phyloP scores from a whole-genome alignment of 306 rosid genomes.

The Lathyrus aphaca region DNA sequence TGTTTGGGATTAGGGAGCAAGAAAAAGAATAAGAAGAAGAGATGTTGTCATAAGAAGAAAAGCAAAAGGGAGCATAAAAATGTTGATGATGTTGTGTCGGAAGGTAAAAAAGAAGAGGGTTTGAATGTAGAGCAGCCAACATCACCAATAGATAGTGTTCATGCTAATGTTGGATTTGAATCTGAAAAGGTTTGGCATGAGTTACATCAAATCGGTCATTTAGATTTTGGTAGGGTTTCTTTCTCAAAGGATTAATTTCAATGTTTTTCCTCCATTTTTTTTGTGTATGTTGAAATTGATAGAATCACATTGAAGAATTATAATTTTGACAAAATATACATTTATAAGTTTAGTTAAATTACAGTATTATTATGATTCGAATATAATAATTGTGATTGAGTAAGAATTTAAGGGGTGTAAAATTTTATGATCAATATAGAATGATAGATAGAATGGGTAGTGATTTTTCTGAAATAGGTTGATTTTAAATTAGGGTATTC shows the following conservation, averaged over 20 bases:
- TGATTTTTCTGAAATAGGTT: too few species aligned
- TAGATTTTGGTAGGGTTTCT: constrained; percentile 87
- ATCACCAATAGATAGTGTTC: constrained; percentile 31
- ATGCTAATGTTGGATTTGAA: constrained; percentile 52
- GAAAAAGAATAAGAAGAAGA: constrained; percentile 35
- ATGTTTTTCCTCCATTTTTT: neutral
- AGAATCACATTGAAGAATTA: neutral
- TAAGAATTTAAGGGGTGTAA: too few species aligned
- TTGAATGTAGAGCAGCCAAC: neutral
- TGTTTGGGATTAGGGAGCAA: constrained; percentile 50
- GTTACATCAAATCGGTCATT: constrained; percentile 70
- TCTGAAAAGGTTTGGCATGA: constrained; percentile 80
- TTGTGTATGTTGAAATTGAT: neutral
- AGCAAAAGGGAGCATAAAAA: neutral
- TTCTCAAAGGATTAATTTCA: constrained; percentile 19
- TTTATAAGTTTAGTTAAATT: too few species aligned
- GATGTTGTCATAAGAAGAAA: neutral
- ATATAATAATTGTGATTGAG: too few species aligned
- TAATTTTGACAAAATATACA: neutral
- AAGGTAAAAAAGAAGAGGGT: constrained; percentile 17
- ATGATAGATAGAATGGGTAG: too few species aligned
- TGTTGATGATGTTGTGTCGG: constrained; percentile 38
- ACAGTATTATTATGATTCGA: too few species aligned
- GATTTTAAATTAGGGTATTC: too few species aligned
- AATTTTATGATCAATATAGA: too few species aligned